phyloP scores from a whole-genome alignment of 129 eudicot species.

The Solidago caesia region DNA sequence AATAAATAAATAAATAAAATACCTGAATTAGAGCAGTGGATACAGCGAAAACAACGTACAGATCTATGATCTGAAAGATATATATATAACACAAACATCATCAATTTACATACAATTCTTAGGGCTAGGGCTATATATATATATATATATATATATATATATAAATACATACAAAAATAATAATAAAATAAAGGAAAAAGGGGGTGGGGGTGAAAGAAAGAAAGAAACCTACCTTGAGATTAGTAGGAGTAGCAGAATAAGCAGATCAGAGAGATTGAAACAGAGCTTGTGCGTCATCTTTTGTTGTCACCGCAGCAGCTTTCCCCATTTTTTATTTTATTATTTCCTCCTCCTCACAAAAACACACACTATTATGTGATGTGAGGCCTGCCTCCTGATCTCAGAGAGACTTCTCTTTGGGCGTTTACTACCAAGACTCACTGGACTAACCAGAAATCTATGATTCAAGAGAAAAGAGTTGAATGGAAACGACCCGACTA shows the following conservation, averaged over 20 bases:
- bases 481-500: conserved; percentile 75
- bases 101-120: background rate
- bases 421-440: no score
- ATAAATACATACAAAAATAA: background rate
- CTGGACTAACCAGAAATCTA: no score
- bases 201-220: background rate
- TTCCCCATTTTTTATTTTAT: no score
- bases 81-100: background rate
- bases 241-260: conserved; percentile 75
- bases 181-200: background rate
- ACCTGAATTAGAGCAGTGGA: conserved; percentile 91
- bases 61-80: conserved; percentile 79
- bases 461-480: conserved; percentile 72
- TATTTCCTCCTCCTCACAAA: no score
- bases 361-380: no score
- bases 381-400: no score
- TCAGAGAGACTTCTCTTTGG: no score
- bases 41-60: conserved; percentile 76
- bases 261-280: conserved; percentile 87
- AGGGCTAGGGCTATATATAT: background rate
- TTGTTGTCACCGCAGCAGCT: conserved; percentile 40
- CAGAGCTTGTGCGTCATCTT: conserved; percentile 80
- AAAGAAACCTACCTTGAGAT: conserved; percentile 59
- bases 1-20: background rate
- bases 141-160: background rate